These are phyloP conservation scores for Sesbania bispinosa DNA, from an alignment of 306 rosid genomes.

Conservation along the genomic window DNA sequence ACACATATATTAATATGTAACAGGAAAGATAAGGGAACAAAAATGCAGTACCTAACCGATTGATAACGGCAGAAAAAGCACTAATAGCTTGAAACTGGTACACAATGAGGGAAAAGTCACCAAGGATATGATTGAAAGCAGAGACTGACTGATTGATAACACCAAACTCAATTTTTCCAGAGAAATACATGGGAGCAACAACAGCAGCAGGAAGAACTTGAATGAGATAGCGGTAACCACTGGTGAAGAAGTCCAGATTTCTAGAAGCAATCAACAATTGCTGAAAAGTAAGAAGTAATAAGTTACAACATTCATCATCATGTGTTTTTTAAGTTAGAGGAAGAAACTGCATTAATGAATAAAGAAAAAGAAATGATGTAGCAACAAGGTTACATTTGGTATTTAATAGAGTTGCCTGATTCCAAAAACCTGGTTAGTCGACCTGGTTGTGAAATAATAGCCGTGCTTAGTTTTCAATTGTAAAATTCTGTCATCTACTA, in stretches of 20 bases:
- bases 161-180: conserved; percentile 97
- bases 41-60: conserved; percentile 72
- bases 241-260: conserved; percentile 92
- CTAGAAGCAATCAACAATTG: conserved; percentile 83
- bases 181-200: conserved; percentile 95
- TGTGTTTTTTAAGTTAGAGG: not conserved
- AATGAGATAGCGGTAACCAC: conserved; percentile 86
- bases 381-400: too few relatives aligned
- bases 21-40: conserved; percentile 20
- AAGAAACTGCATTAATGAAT: not conserved
- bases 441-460: not conserved
- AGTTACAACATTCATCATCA: not conserved
- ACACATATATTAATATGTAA: not conserved
- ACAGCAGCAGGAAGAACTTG: conserved; percentile 98
- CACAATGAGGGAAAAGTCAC: conserved; percentile 88
- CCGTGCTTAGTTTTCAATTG: conserved; percentile 7
- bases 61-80: conserved; percentile 94
- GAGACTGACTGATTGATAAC: conserved; percentile 95
- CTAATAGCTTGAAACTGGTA: conserved; percentile 93
- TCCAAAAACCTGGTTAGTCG: not conserved
- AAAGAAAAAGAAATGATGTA: not conserved
- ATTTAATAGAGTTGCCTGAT: conserved; percentile 1
- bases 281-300: conserved; percentile 45
- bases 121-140: conserved; percentile 92
- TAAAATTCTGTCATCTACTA: not conserved